These are phyloP conservation scores for Suillus fuscotomentosus DNA, from an alignment of 768 basidiomycete species.

Conservation along the genomic window DNA sequence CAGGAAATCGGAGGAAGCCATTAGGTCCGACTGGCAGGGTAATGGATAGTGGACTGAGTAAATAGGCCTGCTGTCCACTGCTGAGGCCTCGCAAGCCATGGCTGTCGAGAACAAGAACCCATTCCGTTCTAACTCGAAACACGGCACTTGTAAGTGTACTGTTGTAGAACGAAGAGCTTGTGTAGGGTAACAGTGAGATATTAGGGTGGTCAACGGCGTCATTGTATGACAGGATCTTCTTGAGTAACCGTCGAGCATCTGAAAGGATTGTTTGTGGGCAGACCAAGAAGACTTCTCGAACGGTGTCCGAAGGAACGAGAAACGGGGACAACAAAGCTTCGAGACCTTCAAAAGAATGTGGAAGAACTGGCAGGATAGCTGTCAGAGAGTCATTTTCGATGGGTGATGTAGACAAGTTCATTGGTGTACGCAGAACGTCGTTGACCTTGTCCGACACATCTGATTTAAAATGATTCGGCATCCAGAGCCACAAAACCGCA, in stretches of 20 bases:
- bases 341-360: constrained; percentile 32
- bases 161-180: constrained; percentile 17
- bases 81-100: constrained; percentile 38
- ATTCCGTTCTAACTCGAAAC: constrained; percentile 42
- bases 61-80: constrained; percentile 30
- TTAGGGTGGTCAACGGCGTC: constrained; percentile 37
- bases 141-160: constrained; percentile 35
- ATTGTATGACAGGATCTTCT: constrained; percentile 26
- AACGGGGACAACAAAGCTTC: constrained; percentile 38
- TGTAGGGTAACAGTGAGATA: constrained; percentile 38
- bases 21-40: constrained; percentile 43
- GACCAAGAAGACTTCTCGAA: constrained; percentile 48
- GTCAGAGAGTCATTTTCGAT: constrained; percentile 38
- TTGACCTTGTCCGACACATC: background rate
- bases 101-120: constrained; percentile 53
- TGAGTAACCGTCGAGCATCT: constrained; percentile 36
- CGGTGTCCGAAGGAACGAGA: constrained; percentile 29
- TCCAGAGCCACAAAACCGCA: background rate
- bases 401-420: constrained; percentile 7
- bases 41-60: constrained; percentile 41
- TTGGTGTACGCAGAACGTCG: background rate
- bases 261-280: constrained; percentile 39
- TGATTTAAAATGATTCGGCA: background rate
- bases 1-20: constrained; percentile 26
- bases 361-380: constrained; percentile 47